Evolutionary conservation across 2,329 filamentous ascomycete species (phyloP).

Genomic region (Colletotrichum salicis): DNA sequence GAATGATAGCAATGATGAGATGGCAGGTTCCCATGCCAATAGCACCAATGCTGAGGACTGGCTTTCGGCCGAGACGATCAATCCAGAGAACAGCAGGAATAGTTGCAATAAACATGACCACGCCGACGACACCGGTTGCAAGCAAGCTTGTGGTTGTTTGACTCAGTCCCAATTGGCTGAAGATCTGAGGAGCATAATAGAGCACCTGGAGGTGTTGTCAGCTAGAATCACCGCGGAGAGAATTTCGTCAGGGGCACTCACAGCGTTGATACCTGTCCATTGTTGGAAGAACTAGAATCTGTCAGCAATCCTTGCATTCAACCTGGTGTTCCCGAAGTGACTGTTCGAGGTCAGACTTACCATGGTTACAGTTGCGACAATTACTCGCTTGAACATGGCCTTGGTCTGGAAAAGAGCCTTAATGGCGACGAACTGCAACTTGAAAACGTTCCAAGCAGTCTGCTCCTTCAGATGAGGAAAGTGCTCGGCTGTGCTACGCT

Average conservation of each 20-base stretch:
- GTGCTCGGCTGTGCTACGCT: slow-evolving; percentile 72
- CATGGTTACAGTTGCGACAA: slow-evolving; percentile 72
- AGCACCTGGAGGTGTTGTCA: slow-evolving; percentile 46
- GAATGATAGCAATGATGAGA: slow-evolving; percentile 76
- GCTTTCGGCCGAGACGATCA: slow-evolving; percentile 72
- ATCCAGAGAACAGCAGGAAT: slow-evolving; percentile 75
- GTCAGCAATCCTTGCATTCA: slow-evolving; percentile 53
- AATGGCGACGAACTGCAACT: slow-evolving; percentile 76
- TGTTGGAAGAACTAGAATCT: slow-evolving; percentile 31
- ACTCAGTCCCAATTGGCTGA: slow-evolving; percentile 70
- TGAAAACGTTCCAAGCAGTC: slow-evolving; percentile 72
- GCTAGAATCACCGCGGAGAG: background rate
- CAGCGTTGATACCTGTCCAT: slow-evolving; percentile 62
- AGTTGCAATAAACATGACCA: slow-evolving; percentile 73
- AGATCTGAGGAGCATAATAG: slow-evolving; percentile 79
- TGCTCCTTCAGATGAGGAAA: slow-evolving; percentile 73
- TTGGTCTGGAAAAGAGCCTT: slow-evolving; percentile 70
- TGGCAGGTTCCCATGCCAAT: slow-evolving; percentile 77
- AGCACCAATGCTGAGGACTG: slow-evolving; percentile 71
- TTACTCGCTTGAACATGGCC: slow-evolving; percentile 74
- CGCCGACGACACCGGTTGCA: slow-evolving; percentile 77
- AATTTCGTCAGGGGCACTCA: slow-evolving; percentile 41
- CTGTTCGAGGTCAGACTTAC: slow-evolving; percentile 45
- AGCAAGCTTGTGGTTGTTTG: slow-evolving; percentile 65
- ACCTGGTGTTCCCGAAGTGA: background rate